These are phyloP conservation scores for Fragilaria crotonensis DNA, from an alignment of 108 stramenopile species.

Conservation along the genomic window DNA sequence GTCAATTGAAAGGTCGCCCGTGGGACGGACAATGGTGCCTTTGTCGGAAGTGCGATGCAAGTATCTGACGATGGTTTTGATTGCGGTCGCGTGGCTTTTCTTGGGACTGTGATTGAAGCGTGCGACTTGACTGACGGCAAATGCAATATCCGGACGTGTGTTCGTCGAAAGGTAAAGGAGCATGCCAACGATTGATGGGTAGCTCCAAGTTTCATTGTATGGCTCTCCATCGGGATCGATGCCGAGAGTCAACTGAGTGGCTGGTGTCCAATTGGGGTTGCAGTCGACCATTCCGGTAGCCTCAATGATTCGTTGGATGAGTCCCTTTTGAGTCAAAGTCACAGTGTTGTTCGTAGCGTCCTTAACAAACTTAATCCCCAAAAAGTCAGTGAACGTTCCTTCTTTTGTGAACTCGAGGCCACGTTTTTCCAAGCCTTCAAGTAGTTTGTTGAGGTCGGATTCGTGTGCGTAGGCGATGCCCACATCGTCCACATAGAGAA, in stretches of 20 bases:
- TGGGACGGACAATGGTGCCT: too few relatives aligned
- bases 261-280: conserved; percentile 22
- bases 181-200: conserved; percentile 38
- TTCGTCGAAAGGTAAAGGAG: too few relatives aligned
- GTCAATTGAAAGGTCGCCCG: too few relatives aligned
- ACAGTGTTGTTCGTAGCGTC: conserved; percentile 1
- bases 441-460: neutral
- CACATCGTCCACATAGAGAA: too few relatives aligned
- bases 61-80: too few relatives aligned
- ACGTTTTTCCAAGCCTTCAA: neutral
- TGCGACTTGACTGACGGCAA: too few relatives aligned
- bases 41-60: too few relatives aligned
- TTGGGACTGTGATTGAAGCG: too few relatives aligned
- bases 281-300: conserved; percentile 36
- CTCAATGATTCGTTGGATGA: conserved; percentile 32
- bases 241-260: conserved; percentile 20
- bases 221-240: conserved; percentile 25
- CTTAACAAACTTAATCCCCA: conserved; percentile 14
- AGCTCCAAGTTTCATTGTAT: conserved; percentile 22
- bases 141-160: too few relatives aligned
- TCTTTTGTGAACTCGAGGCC: conserved; percentile 17
- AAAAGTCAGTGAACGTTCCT: conserved; percentile 20
- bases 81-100: too few relatives aligned
- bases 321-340: conserved; percentile 28
- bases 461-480: neutral